phyloP scores from a whole-genome alignment of 108 stramenopile species.

The Nitzschia sp. region DNA sequence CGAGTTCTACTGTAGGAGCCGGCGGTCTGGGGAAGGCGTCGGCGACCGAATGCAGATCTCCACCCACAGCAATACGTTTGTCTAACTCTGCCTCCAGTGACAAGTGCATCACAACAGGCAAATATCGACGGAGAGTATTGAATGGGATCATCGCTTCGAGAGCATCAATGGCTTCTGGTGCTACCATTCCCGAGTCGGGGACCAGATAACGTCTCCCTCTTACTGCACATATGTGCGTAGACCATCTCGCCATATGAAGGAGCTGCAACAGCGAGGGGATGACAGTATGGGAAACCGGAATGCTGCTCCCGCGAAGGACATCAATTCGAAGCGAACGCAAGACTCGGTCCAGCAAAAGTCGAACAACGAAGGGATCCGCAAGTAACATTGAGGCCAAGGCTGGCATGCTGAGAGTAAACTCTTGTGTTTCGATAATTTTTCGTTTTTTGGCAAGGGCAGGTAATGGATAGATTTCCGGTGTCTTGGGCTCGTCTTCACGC shows the following conservation, averaged over 20 bases:
- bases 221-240: conserved; percentile 74
- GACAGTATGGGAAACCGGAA: conserved; percentile 61
- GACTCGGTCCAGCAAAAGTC: conserved; percentile 69
- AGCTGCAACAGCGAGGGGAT: conserved; percentile 80
- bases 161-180: conserved; percentile 28
- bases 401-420: conserved; percentile 70
- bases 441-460: conserved; percentile 46
- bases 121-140: conserved; percentile 55
- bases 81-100: conserved; percentile 77
- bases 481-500: conserved; percentile 44
- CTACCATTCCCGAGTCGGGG: conserved; percentile 61
- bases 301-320: conserved; percentile 40
- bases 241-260: conserved; percentile 74
- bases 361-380: conserved; percentile 85
- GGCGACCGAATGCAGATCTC: conserved; percentile 66
- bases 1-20: not conserved
- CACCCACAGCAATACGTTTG: conserved; percentile 49
- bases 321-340: conserved; percentile 60
- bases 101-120: conserved; percentile 65
- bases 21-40: conserved; percentile 29
- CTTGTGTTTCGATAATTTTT: conserved; percentile 34
- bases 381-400: conserved; percentile 82
- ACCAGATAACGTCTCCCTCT: conserved; percentile 63
- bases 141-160: conserved; percentile 48
- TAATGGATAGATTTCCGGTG: conserved; percentile 29